Conservation (phyloP, 208 protist genomes). For the Strigomonas culicis region DNA sequence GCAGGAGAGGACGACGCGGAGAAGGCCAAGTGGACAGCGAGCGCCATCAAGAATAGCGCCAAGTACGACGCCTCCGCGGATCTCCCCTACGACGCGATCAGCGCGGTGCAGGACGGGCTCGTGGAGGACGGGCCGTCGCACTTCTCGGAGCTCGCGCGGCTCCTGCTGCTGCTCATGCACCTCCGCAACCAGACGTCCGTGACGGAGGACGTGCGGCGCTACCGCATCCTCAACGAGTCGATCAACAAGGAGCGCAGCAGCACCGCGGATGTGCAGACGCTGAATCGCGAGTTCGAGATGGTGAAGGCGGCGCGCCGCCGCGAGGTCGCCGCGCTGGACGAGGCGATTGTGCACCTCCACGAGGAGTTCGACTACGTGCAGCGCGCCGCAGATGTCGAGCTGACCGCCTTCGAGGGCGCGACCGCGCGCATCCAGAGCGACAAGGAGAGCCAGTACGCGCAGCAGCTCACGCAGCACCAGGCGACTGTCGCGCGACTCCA, state of each 20-base stretch:
- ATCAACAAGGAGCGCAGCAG: conserved; percentile 86
- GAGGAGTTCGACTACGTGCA: conserved; percentile 75
- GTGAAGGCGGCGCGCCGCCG: conserved; percentile 48
- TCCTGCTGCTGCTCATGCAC: conserved; percentile 46
- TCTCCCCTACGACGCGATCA: neutral
- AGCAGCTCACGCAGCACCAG: conserved; percentile 57
- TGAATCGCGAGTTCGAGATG: conserved; percentile 85
- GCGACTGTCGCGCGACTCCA: conserved; percentile 38
- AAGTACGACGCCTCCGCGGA: neutral
- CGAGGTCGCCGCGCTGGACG: conserved; percentile 65
- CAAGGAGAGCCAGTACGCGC: conserved; percentile 26
- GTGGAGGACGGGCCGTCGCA: conserved; percentile 35
- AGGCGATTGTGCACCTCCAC: conserved; percentile 56
- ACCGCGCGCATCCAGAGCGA: conserved; percentile 50
- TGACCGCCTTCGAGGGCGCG: conserved; percentile 56
- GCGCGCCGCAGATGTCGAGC: conserved; percentile 63
- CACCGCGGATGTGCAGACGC: conserved; percentile 85
- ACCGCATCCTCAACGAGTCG: conserved; percentile 82
- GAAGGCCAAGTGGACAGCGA: neutral
- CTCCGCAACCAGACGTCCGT: conserved; percentile 77
- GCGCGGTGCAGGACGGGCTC: conserved; percentile 26
- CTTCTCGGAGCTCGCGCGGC: conserved; percentile 37
- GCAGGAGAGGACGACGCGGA: neutral
- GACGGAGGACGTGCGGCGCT: conserved; percentile 86
- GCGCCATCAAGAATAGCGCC: neutral